phyloP scores from a whole-genome alignment of 257 asterid species.

The Solanum corneliomulleri region DNA sequence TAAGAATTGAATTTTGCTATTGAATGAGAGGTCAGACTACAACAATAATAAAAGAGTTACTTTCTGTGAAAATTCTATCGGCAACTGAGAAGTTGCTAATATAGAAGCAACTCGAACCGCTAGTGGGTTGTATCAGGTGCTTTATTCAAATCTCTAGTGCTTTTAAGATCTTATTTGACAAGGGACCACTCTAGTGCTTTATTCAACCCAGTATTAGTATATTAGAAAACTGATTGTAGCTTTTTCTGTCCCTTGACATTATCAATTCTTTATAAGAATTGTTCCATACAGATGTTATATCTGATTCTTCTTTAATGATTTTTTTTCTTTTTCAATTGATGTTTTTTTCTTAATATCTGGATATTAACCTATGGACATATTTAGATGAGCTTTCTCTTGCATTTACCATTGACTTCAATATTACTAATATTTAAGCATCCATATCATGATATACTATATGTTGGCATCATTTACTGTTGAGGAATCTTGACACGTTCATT shows the following conservation, averaged over 20 bases:
- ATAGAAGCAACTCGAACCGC: neutral
- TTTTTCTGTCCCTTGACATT: neutral
- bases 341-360: neutral
- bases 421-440: neutral
- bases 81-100: neutral
- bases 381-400: neutral
- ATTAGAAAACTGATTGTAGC: neutral
- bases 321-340: neutral
- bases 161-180: neutral
- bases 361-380: neutral
- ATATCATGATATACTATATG: neutral
- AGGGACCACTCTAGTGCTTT: neutral
- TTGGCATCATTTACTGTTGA: neutral
- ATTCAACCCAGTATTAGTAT: neutral
- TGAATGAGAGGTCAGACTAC: neutral
- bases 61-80: neutral
- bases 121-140: neutral
- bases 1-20: neutral
- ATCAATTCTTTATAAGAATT: neutral
- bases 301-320: neutral
- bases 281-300: neutral
- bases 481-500: constrained; percentile 8
- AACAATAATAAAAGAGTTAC: neutral
- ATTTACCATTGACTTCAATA: neutral
- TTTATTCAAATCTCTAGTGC: neutral